Conservation (phyloP, 441 rosid species). For the Gossypium davidsonii region DNA sequence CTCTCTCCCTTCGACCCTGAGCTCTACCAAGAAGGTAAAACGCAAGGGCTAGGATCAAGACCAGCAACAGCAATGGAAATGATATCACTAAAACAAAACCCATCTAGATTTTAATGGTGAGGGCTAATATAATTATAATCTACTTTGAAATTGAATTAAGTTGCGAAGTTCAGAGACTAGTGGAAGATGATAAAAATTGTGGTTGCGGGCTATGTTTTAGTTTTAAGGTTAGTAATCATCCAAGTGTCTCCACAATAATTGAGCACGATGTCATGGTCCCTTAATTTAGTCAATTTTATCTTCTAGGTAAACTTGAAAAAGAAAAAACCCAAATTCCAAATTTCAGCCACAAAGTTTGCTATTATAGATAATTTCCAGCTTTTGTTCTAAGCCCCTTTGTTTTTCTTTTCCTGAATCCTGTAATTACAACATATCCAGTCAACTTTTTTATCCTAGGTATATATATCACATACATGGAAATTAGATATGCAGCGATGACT, state of each 20-base stretch:
- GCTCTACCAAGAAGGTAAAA: conserved; percentile 43
- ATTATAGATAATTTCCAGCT: conserved; percentile 13
- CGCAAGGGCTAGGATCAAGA: conserved; percentile 37
- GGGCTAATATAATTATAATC: not conserved
- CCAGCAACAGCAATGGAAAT: conserved; percentile 32
- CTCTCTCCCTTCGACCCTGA: conserved; percentile 19
- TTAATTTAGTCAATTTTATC: not conserved
- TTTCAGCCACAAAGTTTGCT: not conserved
- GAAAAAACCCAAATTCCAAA: not conserved
- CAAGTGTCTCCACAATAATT: not conserved
- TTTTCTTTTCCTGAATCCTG: conserved; percentile 15
- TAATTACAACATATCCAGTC: conserved; percentile 27
- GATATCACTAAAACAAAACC: conserved; percentile 35
- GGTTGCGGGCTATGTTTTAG: not conserved
- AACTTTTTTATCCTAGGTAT: conserved; percentile 22
- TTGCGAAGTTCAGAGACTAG: not conserved
- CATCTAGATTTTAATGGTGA: conserved; percentile 20
- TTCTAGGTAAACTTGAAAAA: not conserved
- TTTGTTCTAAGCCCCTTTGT: conserved; percentile 20
- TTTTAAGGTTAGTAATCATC: not conserved
- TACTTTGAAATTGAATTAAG: not conserved
- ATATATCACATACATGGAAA: conserved; percentile 24
- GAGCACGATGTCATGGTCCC: not conserved
- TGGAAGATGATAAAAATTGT: not conserved
- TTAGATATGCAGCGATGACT: conserved; percentile 33